These are phyloP conservation scores for Cnidoscolus chayamansa DNA, from an alignment of 441 rosid genomes.

Conservation along the genomic window DNA sequence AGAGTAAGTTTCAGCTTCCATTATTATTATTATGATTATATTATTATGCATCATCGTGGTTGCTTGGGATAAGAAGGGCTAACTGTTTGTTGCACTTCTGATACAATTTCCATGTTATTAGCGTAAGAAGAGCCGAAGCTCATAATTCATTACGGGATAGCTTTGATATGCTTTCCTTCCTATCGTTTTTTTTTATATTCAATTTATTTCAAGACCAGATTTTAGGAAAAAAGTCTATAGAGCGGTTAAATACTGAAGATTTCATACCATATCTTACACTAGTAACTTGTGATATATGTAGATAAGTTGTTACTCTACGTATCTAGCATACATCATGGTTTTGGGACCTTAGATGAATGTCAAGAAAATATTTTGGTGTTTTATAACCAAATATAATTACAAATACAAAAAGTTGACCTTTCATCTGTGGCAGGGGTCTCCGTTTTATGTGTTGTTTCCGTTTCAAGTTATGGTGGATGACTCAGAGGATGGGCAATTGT, in stretches of 20 bases:
- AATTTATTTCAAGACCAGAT: too few relatives aligned
- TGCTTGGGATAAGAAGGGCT: background rate
- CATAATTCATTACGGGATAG: background rate
- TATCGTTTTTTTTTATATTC: too few relatives aligned
- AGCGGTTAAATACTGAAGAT: too few relatives aligned
- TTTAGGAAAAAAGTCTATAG: too few relatives aligned
- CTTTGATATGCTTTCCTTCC: background rate
- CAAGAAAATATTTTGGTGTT: background rate
- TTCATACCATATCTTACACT: background rate
- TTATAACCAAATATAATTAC: too few relatives aligned
- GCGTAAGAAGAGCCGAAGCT: background rate
- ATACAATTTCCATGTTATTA: background rate
- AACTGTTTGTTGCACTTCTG: background rate
- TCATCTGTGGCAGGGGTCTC: constrained; percentile 51
- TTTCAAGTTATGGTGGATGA: constrained; percentile 99
- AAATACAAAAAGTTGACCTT: background rate
- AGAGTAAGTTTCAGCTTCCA: constrained; percentile 46
- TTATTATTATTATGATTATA: background rate
- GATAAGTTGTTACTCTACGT: background rate
- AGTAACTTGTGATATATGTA: background rate
- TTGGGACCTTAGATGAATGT: background rate
- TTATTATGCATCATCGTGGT: background rate
- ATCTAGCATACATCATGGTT: background rate
- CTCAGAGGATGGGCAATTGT: constrained; percentile 90
- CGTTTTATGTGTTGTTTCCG: constrained; percentile 85